Base-by-base conservation (phyloP, 1,284 basidiomycete genomes). In the Ganoderma meredithae region DNA sequence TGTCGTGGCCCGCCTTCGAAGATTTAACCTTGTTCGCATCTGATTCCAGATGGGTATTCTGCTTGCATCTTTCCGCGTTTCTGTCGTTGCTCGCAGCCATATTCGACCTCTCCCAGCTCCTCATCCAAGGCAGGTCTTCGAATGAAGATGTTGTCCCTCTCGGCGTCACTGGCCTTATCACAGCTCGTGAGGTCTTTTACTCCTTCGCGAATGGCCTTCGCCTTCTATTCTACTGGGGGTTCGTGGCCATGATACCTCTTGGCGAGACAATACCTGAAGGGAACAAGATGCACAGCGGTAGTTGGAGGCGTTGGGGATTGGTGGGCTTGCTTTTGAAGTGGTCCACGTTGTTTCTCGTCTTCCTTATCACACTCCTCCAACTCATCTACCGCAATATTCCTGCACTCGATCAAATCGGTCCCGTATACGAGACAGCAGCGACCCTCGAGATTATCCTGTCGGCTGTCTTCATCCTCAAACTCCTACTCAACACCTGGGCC, bases 171-270 rank as follows among this genome's bases (percentile, higher is more conserved):
- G 82, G 81, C 1, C 78, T 89, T 47, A 79, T 86, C 47, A 83
- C 82, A 62, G 79, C 85, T 9, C 87, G 91, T 58, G 92, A 93
- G 76, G 80, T 90, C 36, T 80, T 85, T 61, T 82, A 89, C 68
- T 81, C 88, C 5, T 73, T 91, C 19, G 86, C 90, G 13, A 76
- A 85, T 64, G 88, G 88, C 3, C 79, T 88, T 60, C 84, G 88
- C 53, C 88, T 88, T 74, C 76, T 93, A 19, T 93, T 89, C 75
- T 88, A 89, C 69, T 94, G 92, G 92, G 80, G 79, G 55, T 86
- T 88, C 68, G 86, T 90, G 47, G 83, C 86, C 25, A 83, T 84
- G 70, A 84, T 88, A 61, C 89, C 90, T 19, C 78, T 79, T 39
- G 83, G 81, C 53, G 85, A 87, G 72, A 67, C 64, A 2, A 66